phyloP scores from a whole-genome alignment of 2,329 filamentous ascomycete genomes.

The Paecilomyces sp. region DNA sequence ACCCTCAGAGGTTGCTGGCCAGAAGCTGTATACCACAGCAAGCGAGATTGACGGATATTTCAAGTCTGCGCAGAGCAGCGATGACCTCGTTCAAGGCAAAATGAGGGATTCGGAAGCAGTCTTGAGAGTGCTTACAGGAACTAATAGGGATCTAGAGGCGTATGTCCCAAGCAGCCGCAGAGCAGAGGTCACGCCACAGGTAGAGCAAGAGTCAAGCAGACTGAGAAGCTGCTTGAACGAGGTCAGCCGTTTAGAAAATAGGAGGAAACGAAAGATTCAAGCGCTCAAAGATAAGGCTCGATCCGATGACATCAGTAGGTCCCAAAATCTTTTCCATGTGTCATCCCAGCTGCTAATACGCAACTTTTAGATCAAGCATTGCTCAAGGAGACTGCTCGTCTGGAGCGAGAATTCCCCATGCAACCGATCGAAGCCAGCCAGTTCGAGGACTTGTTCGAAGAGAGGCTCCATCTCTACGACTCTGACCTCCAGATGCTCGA shows the following conservation, averaged over 20 bases:
- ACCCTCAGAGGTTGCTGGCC: slow-evolving; percentile 61
- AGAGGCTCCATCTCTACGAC: slow-evolving; percentile 74
- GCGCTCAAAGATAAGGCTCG: slow-evolving; percentile 70
- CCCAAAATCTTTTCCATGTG: not conserved
- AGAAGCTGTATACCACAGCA: slow-evolving; percentile 67
- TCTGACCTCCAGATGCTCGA: slow-evolving; percentile 63
- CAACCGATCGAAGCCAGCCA: slow-evolving; percentile 79
- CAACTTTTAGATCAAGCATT: slow-evolving; percentile 58
- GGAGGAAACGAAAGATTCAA: slow-evolving; percentile 72
- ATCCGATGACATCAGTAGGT: slow-evolving; percentile 73
- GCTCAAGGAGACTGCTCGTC: slow-evolving; percentile 69
- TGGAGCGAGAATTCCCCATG: slow-evolving; percentile 80
- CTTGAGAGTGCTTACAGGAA: slow-evolving; percentile 68
- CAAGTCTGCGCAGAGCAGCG: slow-evolving; percentile 59
- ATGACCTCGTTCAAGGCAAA: slow-evolving; percentile 68
- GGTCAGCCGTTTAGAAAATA: slow-evolving; percentile 71
- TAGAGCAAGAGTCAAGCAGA: slow-evolving; percentile 71
- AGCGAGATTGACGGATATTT: slow-evolving; percentile 83
- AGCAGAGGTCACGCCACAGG: slow-evolving; percentile 68
- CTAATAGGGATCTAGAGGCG: slow-evolving; percentile 74
- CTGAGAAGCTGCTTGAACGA: slow-evolving; percentile 80
- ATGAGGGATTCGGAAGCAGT: slow-evolving; percentile 67
- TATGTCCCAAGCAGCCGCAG: slow-evolving; percentile 82
- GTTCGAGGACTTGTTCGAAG: slow-evolving; percentile 86
- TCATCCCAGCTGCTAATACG: slow-evolving; percentile 1